Conservation (phyloP, 2,329 filamentous ascomycete genomes). For the Gnomoniopsis smithogilvyi region DNA sequence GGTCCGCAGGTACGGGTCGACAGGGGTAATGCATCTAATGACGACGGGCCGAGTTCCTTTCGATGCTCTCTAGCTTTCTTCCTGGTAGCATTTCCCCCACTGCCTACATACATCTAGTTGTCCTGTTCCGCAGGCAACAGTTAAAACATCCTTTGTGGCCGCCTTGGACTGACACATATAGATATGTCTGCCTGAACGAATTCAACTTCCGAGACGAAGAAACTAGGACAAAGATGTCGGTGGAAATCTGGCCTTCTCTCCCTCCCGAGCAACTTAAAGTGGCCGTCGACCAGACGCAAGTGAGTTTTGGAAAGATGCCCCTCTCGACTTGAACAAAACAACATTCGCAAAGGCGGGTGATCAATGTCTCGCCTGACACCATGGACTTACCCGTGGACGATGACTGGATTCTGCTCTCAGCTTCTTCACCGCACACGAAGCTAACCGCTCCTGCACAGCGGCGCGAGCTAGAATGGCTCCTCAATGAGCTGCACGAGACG, state of each 20-base stretch:
- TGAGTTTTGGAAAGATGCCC: slow-evolving; percentile 31
- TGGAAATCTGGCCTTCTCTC: slow-evolving; percentile 57
- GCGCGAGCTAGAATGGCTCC: slow-evolving; percentile 55
- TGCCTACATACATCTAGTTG: not conserved
- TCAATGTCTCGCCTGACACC: not conserved
- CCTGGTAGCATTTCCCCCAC: not conserved
- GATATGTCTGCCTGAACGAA: slow-evolving; percentile 26
- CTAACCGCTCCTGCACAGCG: slow-evolving; percentile 31
- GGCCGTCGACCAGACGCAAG: slow-evolving; percentile 48
- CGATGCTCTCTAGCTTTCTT: not conserved
- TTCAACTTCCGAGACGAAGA: not conserved
- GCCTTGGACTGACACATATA: not conserved
- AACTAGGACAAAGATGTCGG: slow-evolving; percentile 43
- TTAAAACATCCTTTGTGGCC: not conserved
- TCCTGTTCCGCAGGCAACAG: not conserved
- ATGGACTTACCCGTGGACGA: not conserved
- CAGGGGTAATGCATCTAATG: not conserved
- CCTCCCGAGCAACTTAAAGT: slow-evolving; percentile 47
- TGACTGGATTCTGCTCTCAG: slow-evolving; percentile 11
- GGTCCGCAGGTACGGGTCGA: not conserved
- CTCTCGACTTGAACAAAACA: slow-evolving; percentile 5
- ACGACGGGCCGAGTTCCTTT: not conserved
- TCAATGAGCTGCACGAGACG: slow-evolving; percentile 44
- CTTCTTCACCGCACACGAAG: not conserved
- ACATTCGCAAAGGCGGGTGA: not conserved